phyloP scores from a whole-genome alignment of 2,329 filamentous ascomycete genomes.

The Dichotomopilus funicola region DNA sequence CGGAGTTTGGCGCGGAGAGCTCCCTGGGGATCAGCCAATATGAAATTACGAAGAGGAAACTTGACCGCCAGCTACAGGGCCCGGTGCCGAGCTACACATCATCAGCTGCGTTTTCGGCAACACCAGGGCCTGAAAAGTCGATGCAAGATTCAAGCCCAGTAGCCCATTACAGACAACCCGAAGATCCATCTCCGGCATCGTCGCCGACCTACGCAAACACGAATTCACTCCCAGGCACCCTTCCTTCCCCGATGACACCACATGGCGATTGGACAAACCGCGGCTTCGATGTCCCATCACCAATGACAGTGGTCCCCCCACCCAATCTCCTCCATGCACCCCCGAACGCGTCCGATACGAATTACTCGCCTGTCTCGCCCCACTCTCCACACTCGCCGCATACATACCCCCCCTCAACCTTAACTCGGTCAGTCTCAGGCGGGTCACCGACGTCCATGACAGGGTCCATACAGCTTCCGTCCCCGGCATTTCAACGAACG shows the following conservation, averaged over 20 bases:
- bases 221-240: conserved; percentile 35
- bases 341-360: conserved; percentile 24
- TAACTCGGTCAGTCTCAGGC: conserved; percentile 27
- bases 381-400: conserved; percentile 20
- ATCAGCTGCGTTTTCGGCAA: conserved; percentile 25
- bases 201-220: conserved; percentile 34
- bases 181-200: conserved; percentile 28
- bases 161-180: conserved; percentile 31
- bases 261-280: conserved; percentile 37
- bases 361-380: conserved; percentile 24
- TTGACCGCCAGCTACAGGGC: conserved; percentile 45
- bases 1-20: conserved; percentile 36
- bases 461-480: conserved; percentile 29
- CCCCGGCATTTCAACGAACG: conserved; percentile 38
- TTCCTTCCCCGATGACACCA: conserved; percentile 45
- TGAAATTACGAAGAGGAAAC: conserved; percentile 44
- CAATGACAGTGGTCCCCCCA: conserved; percentile 33
- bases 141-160: conserved; percentile 30
- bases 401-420: conserved; percentile 23
- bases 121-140: conserved; percentile 29
- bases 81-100: conserved; percentile 43
- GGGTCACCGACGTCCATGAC: conserved; percentile 23
- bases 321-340: conserved; percentile 25
- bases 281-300: conserved; percentile 37
- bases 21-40: conserved; percentile 40